Base-by-base conservation (phyloP, 2,329 filamentous ascomycete genomes). In the Alternaria brassicae region DNA sequence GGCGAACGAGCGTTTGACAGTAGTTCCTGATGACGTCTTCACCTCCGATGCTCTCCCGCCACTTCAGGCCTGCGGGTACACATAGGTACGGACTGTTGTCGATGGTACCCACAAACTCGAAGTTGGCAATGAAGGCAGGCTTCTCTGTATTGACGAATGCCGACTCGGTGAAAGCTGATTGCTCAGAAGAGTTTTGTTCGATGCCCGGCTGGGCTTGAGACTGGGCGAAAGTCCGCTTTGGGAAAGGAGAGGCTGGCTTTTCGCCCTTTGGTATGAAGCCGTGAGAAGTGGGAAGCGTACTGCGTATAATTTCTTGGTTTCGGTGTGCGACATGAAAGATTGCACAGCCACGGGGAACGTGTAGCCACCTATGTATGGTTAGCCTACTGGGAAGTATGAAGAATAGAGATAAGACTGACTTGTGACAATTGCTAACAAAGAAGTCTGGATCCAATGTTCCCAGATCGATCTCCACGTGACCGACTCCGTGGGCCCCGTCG, bases 401-500 rank as follows among this genome's bases (percentile, higher is more conserved):
- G 2, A 21, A 13, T 9, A 28, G 41, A 19, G 17, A 15, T 0
- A 21, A 34, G 25, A 15, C 69, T 45, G 51, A 75, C 71, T 75
- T 76, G 53, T 76, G 73, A 23, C 88, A 91, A 76, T 97, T 97
- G 55, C 85, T 89, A 13, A 94, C 85, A 72, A 96, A 91, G 79
- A 96, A 97, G 77, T 97, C 93, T 0, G 92, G 89, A 62, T 93
- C 86, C 3, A 93, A 79, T 4, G 79, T 76, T 0, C 73, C 64
- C 13, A 97, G 78, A 75, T 96, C 86, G 7, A 97, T 77, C 1
- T 85, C 82, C 7, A 97, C 83, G 77, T 95, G 90, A 2, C 94
- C 94, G 23, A 96, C 80, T 1, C 90, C 89, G 77, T 98, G 94
- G 0, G 94, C 94, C 15, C 87, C 93, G 74, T 98, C 94, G 36